Percentiles rank a stretch among this genome's conserved stretches.
phyloP scores from a whole-genome alignment of 169 alveolate genomes.

The Plasmodium cynomolgi region DNA sequence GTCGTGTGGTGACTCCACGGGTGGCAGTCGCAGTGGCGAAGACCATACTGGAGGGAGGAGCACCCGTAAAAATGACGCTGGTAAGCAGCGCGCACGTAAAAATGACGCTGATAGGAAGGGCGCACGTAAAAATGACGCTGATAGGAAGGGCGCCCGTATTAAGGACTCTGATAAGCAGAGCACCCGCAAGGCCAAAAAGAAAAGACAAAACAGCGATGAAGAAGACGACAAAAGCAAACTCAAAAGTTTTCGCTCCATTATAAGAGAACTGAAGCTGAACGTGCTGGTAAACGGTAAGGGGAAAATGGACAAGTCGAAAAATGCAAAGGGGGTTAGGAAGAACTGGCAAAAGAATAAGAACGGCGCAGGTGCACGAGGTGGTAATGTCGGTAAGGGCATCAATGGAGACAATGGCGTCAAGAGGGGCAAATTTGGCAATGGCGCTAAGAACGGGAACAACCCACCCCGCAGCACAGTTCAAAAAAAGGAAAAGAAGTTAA shows the following conservation, averaged over 20 bases:
- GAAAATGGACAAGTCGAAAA: not conserved
- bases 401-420: no score
- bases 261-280: conserved; percentile 59
- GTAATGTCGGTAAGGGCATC: not conserved
- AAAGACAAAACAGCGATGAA: not conserved
- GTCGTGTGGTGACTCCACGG: not conserved
- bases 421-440: not conserved
- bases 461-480: not conserved
- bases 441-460: not conserved
- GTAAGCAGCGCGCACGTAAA: conserved; percentile 29
- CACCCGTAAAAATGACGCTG: conserved; percentile 57
- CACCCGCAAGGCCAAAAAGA: not conserved
- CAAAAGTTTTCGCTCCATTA: conserved; percentile 42
- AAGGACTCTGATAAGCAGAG: conserved; percentile 8
- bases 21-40: not conserved
- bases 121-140: conserved; percentile 13
- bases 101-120: conserved; percentile 1
- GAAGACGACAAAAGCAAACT: conserved; percentile 22
- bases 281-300: conserved; percentile 7
- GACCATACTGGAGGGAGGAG: conserved; percentile 35
- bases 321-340: not conserved
- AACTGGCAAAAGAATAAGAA: not conserved
- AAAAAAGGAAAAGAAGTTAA: not conserved
- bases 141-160: conserved; percentile 29
- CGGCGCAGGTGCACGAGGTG: not conserved